Percentiles rank a stretch among this genome's conserved stretches.
phyloP scores from a whole-genome alignment of 176 grass and related monocot genomes.

The Musa itinerans region DNA sequence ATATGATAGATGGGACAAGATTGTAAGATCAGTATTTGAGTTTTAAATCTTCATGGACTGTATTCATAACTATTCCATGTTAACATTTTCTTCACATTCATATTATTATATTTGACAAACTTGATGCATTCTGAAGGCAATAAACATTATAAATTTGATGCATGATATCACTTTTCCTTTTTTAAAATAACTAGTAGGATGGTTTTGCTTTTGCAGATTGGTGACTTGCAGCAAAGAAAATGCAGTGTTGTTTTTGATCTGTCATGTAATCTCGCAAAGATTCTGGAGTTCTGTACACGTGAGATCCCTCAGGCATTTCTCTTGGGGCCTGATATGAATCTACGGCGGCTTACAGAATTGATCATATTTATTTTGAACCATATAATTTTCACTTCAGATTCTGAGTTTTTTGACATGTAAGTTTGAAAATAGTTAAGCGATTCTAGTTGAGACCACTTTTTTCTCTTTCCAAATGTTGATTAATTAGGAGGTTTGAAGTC shows the following conservation, averaged over 20 bases:
- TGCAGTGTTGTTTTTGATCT: constrained; percentile 86
- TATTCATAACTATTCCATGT: neutral
- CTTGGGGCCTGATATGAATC: constrained; percentile 73
- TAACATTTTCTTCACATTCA: neutral
- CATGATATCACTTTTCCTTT: neutral
- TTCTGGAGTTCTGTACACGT: constrained; percentile 69
- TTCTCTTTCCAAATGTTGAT: neutral
- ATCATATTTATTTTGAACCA: constrained; percentile 86
- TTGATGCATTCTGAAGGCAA: neutral
- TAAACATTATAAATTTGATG: neutral
- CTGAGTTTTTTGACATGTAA: constrained; percentile 92
- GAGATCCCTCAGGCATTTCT: constrained; percentile 72
- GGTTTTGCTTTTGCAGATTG: constrained; percentile 39
- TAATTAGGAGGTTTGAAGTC: neutral
- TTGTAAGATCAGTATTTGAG: neutral
- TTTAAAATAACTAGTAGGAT: neutral
- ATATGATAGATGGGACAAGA: neutral
- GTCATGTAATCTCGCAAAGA: constrained; percentile 65
- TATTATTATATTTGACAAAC: neutral
- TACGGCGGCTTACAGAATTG: constrained; percentile 63
- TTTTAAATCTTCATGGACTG: neutral
- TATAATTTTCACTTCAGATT: constrained; percentile 64
- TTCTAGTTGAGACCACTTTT: neutral
- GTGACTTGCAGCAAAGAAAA: constrained; percentile 73
- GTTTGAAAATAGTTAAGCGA: neutral